Evolutionary conservation across 2,329 filamentous ascomycete genomes (phyloP).

Genomic region (Aspergillus piperis): DNA sequence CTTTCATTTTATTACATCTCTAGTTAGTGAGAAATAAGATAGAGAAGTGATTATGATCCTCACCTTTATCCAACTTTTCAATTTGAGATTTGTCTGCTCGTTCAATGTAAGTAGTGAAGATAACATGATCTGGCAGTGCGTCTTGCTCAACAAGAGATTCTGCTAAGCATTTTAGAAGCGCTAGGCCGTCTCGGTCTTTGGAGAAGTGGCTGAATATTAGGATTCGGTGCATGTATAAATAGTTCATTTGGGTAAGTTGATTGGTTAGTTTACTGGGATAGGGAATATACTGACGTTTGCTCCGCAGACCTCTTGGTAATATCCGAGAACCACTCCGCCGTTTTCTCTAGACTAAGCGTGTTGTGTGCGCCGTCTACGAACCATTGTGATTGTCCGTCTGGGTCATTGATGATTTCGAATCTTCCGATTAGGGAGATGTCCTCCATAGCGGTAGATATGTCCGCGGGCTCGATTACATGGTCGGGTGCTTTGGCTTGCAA

Average conservation of each 20-base stretch:
- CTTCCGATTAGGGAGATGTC: constrained; percentile 37
- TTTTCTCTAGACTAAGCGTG: constrained; percentile 41
- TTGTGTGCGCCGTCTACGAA: constrained; percentile 50
- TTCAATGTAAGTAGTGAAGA: constrained; percentile 35
- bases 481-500: constrained; percentile 23
- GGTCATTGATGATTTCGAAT: constrained; percentile 33
- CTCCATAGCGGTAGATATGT: constrained; percentile 28
- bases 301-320: background rate
- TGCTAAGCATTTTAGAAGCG: constrained; percentile 25
- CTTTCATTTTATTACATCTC: constrained; percentile 15
- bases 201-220: constrained; percentile 39
- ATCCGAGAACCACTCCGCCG: constrained; percentile 42
- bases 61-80: constrained; percentile 11
- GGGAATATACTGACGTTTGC: background rate
- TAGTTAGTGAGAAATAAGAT: background rate
- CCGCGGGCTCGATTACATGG: constrained; percentile 18
- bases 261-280: constrained; percentile 3
- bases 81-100: constrained; percentile 21
- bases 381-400: constrained; percentile 30
- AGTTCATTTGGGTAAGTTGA: background rate
- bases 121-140: constrained; percentile 27
- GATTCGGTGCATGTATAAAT: constrained; percentile 13
- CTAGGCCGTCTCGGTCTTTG: constrained; percentile 28
- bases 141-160: constrained; percentile 19
- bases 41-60: background rate